Conservation (phyloP, 139 green algal genomes). For the Chlamydomonas sphaeroides region DNA sequence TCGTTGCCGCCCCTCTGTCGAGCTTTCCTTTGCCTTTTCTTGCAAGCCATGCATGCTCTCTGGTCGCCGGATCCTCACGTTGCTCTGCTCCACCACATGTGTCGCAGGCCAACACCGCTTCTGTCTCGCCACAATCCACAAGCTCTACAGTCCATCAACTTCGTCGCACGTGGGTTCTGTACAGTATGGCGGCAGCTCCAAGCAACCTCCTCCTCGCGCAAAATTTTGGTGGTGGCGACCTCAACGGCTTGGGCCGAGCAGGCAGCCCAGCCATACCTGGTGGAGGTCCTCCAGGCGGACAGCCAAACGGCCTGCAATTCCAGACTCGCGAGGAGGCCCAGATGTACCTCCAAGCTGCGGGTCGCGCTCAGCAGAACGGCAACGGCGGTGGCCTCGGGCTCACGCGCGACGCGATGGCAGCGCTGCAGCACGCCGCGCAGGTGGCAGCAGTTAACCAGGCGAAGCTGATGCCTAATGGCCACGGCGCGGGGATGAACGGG, state of each 20-base stretch:
- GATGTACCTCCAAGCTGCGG: conserved; percentile 32
- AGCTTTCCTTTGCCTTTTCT: no score
- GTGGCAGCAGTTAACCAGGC: conserved; percentile 40
- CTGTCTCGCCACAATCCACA: no score
- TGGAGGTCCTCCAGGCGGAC: neutral
- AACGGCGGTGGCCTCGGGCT: neutral
- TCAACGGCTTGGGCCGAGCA: conserved; percentile 20
- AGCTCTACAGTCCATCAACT: no score
- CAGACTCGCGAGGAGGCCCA: conserved; percentile 35
- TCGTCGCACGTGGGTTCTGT: no score
- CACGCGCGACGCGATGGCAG: conserved; percentile 23
- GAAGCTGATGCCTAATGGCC: neutral
- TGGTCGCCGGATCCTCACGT: no score
- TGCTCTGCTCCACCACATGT: no score
- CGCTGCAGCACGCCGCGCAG: conserved; percentile 32
- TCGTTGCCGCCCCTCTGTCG: no score
- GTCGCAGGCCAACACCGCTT: no score
- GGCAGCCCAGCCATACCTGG: conserved; percentile 25
- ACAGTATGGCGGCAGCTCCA: conserved; percentile 6
- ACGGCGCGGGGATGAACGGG: conserved; percentile 1
- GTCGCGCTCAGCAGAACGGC: neutral
- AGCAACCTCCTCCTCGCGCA: conserved; percentile 31
- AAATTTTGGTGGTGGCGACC: conserved; percentile 16
- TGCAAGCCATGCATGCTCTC: no score
- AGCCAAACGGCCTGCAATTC: conserved; percentile 35